Conservation (phyloP, 1,284 basidiomycete species). For the Malassezia sp. region DNA sequence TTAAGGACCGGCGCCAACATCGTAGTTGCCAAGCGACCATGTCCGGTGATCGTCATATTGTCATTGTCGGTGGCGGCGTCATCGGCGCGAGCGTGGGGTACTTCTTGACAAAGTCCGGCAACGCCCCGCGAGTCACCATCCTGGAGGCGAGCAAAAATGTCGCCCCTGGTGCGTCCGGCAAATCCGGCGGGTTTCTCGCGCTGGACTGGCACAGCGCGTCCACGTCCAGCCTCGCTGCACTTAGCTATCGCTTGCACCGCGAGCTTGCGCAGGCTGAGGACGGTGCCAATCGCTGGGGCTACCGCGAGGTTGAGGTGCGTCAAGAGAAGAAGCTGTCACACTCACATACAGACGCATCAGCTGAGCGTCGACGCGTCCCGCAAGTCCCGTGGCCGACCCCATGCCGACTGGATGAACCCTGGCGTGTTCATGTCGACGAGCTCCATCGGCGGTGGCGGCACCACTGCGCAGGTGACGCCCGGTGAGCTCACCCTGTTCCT, state of each 20-base stretch:
- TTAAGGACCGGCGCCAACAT: no score
- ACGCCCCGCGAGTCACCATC: slow-evolving; percentile 48
- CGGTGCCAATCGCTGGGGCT: slow-evolving; percentile 69
- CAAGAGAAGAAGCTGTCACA: slow-evolving; percentile 31
- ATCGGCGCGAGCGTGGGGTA: slow-evolving; percentile 74
- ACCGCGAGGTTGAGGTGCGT: slow-evolving; percentile 55
- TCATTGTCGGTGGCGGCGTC: slow-evolving; percentile 54
- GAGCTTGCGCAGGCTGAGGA: slow-evolving; percentile 61
- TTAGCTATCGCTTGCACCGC: slow-evolving; percentile 70
- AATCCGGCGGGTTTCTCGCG: slow-evolving; percentile 82
- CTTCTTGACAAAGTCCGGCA: slow-evolving; percentile 51
- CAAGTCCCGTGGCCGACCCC: slow-evolving; percentile 17
- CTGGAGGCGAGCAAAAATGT: slow-evolving; percentile 61
- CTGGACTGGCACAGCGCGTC: slow-evolving; percentile 57
- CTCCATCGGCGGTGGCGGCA: slow-evolving; percentile 47
- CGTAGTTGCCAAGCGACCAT: no score
- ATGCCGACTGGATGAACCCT: slow-evolving; percentile 43
- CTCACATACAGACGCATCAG: slow-evolving; percentile 20
- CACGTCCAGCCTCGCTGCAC: slow-evolving; percentile 54
- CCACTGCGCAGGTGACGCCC: slow-evolving; percentile 71
- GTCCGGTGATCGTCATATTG: slow-evolving; percentile 23
- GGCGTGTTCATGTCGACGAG: slow-evolving; percentile 32
- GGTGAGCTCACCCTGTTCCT: slow-evolving; percentile 67
- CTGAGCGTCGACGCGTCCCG: slow-evolving; percentile 26
- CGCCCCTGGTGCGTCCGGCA: slow-evolving; percentile 63